phyloP scores from a whole-genome alignment of 768 basidiomycete species.

The Boletus sensibilis region DNA sequence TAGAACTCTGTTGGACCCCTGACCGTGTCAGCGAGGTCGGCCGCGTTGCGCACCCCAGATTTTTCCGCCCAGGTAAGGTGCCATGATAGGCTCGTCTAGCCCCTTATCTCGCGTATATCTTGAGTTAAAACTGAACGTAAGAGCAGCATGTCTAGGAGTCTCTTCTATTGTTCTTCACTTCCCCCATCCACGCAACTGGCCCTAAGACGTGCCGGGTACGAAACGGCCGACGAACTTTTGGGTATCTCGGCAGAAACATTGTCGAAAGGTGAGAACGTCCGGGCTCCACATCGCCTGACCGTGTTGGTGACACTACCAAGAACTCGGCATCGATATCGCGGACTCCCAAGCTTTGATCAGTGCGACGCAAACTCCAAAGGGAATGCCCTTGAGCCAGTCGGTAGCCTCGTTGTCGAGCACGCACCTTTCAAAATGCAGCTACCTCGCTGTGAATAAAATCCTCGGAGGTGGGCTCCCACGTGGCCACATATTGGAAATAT shows the following conservation, averaged over 20 bases:
- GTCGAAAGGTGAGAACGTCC: conserved; percentile 44
- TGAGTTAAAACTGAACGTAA: background rate
- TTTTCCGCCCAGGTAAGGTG: conserved; percentile 6
- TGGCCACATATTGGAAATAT: conserved; percentile 68
- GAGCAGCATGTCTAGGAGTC: conserved; percentile 38
- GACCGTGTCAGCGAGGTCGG: background rate
- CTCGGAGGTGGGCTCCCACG: conserved; percentile 62
- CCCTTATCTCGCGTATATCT: conserved; percentile 1
- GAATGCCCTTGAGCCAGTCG: conserved; percentile 49
- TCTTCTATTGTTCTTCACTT: conserved; percentile 45
- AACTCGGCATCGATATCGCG: conserved; percentile 46
- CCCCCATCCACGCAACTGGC: conserved; percentile 45
- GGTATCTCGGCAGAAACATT: conserved; percentile 44
- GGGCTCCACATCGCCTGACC: background rate
- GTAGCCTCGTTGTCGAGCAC: conserved; percentile 44
- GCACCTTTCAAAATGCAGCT: conserved; percentile 28
- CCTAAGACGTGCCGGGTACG: conserved; percentile 55
- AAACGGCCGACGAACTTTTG: conserved; percentile 52
- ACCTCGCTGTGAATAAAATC: conserved; percentile 52
- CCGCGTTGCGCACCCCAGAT: conserved; percentile 2
- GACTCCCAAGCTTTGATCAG: conserved; percentile 48
- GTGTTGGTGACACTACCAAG: conserved; percentile 32
- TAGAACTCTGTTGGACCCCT: background rate
- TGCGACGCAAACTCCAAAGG: conserved; percentile 36
- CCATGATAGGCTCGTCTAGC: background rate